Evolutionary conservation across 441 rosid species (phyloP), one percentile per base, ranked within the genome.

Genomic region (Pelargonium citronellum): DNA sequence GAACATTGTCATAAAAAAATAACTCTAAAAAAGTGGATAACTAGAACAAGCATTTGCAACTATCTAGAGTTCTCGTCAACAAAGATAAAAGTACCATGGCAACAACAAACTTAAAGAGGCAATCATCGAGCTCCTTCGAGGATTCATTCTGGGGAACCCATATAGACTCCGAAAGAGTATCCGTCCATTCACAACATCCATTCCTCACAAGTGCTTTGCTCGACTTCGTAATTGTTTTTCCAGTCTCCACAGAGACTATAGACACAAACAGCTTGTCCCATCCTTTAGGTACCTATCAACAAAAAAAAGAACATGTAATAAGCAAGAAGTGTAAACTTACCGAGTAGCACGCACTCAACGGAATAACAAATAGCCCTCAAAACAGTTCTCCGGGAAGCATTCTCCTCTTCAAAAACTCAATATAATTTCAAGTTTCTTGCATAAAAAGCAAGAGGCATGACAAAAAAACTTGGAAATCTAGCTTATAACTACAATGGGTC

Each of bases 251-350:
- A 2, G 85, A 84, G 67, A 85, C 20, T 6, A 85, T 49, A 1
- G 87, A 85, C 70, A 85, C 82, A 70, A 75, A 75, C 74, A 88
- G 74, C 74, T 79, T 84, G 80, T 87, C 91, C 94, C 94, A 87
- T 80, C 91, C 86, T 78, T 83, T 85, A 65, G 94, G 91, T 1
- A 85, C 91, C 90, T 88, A 74, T 64, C 6, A 67, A 12, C 27
- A 5, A 19, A 71, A 3, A 15, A 11, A 16, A 2, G 7, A 71
- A 27, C 7, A 24, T 30, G 17, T 24, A 24, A 27, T 34, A 30
- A 20, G 66, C 66, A 62, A 20, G 12, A 62, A 24, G 62, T 7
- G 24, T 57, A 27, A 12, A 58, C 27, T 58, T 7, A 11, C 9
- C 8, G 37, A 24, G 43, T 20, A 34, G 1, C 66, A 19, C 10